These are phyloP conservation scores for Vicia sativa DNA, from an alignment of 306 rosid genomes.

Conservation along the genomic window DNA sequence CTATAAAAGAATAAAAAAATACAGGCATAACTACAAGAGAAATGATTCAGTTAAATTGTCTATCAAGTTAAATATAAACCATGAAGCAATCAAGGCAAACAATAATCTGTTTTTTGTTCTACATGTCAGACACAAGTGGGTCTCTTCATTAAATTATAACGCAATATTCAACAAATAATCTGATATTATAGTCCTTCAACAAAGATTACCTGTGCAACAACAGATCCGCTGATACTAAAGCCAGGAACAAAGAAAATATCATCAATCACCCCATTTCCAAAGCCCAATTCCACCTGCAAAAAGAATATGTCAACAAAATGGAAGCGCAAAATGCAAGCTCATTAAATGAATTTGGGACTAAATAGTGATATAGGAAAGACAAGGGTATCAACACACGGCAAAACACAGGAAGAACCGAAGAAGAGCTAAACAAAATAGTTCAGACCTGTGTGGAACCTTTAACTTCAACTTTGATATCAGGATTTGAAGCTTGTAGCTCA, in stretches of 20 bases:
- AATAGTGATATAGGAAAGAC: slow-evolving; percentile 11
- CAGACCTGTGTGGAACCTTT: slow-evolving; percentile 83
- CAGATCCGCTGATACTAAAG: slow-evolving; percentile 74
- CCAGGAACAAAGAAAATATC: slow-evolving; percentile 87
- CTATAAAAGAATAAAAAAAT: slow-evolving; percentile 45
- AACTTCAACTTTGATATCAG: slow-evolving; percentile 74
- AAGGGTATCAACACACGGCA: slow-evolving; percentile 26
- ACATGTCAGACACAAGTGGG: slow-evolving; percentile 2
- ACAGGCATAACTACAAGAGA: slow-evolving; percentile 31
- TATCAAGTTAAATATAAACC: slow-evolving; percentile 23
- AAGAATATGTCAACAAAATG: slow-evolving; percentile 35
- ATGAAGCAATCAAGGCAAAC: slow-evolving; percentile 32
- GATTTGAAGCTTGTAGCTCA: slow-evolving; percentile 75
- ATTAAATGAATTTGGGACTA: slow-evolving; percentile 26
- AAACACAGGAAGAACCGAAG: slow-evolving; percentile 36
- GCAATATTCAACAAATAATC: slow-evolving; percentile 18
- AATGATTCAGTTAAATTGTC: slow-evolving; percentile 5
- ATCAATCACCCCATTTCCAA: slow-evolving; percentile 70
- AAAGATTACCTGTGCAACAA: slow-evolving; percentile 91
- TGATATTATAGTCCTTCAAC: slow-evolving; percentile 27
- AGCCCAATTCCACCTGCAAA: slow-evolving; percentile 86
- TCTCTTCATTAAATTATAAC: slow-evolving; percentile 19
- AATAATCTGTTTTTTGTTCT: slow-evolving; percentile 33
- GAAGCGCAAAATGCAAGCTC: slow-evolving; percentile 31
- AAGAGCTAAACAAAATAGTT: slow-evolving; percentile 32